Evolutionary conservation across 495 filamentous ascomycete genomes (phyloP).

Genomic region (Penicillium canescens): DNA sequence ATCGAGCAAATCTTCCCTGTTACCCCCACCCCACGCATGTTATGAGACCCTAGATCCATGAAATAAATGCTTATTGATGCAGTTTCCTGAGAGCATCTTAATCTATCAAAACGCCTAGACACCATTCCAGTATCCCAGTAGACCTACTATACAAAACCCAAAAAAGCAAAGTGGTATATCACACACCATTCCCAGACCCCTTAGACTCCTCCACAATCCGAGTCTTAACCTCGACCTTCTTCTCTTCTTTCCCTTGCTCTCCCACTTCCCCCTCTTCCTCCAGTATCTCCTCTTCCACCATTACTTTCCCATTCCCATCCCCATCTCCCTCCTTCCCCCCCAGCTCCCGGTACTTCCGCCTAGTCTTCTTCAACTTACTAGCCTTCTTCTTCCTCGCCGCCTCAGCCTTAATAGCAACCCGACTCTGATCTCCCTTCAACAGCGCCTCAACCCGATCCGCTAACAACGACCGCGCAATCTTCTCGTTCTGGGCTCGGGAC

Average conservation of each 20-base stretch:
- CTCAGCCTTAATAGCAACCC: slow-evolving; percentile 55
- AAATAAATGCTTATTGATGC: slow-evolving; percentile 8
- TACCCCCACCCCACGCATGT: slow-evolving; percentile 6
- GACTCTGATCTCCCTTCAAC: slow-evolving; percentile 59
- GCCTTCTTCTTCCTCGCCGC: slow-evolving; percentile 61
- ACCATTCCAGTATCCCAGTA: background rate
- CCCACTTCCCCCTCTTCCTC: slow-evolving; percentile 1
- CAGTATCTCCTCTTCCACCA: slow-evolving; percentile 39
- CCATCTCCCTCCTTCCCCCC: slow-evolving; percentile 40
- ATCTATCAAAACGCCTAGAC: background rate
- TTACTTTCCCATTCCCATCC: slow-evolving; percentile 41
- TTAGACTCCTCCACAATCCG: background rate
- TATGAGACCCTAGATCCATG: slow-evolving; percentile 16
- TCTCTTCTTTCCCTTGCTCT: slow-evolving; percentile 5
- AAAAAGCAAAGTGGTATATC: background rate
- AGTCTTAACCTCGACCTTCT: background rate
- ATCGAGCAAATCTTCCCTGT: background rate
- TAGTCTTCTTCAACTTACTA: slow-evolving; percentile 64
- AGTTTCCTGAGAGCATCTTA: background rate
- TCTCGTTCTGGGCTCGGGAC: slow-evolving; percentile 84
- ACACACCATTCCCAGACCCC: background rate
- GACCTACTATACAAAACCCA: background rate
- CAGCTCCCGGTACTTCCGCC: slow-evolving; percentile 62
- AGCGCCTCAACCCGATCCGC: slow-evolving; percentile 74
- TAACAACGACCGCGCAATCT: slow-evolving; percentile 75